Percentiles rank a stretch among this genome's conserved stretches.
Evolutionary conservation across 2,329 filamentous ascomycete species (phyloP).

Genomic region (Thielaviopsis punctulata): DNA sequence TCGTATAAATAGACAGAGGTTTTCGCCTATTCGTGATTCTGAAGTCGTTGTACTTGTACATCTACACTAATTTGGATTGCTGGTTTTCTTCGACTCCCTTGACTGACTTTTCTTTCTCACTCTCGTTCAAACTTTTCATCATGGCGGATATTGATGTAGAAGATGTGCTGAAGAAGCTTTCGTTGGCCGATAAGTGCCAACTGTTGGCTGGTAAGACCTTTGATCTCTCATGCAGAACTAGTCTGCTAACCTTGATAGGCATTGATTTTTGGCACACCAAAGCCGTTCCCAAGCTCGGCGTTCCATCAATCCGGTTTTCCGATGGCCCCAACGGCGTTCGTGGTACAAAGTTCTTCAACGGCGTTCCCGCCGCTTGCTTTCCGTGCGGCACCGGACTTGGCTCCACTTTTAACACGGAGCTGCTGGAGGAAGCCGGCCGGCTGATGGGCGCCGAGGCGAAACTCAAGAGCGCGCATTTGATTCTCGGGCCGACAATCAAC

Average conservation of each 20-base stretch:
- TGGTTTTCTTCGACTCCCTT: not conserved
- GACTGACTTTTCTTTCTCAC: not conserved
- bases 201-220: slow-evolving; percentile 51
- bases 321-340: slow-evolving; percentile 66
- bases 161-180: slow-evolving; percentile 49
- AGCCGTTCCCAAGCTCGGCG: slow-evolving; percentile 38
- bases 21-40: no score
- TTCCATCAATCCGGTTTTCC: slow-evolving; percentile 60
- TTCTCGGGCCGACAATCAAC: slow-evolving; percentile 50
- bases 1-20: no score
- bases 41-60: not conserved
- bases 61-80: not conserved
- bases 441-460: slow-evolving; percentile 54
- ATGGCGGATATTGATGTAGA: slow-evolving; percentile 39
- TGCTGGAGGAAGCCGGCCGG: slow-evolving; percentile 54
- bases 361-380: slow-evolving; percentile 49
- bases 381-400: slow-evolving; percentile 65
- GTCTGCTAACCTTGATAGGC: slow-evolving; percentile 44
- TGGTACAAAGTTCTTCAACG: slow-evolving; percentile 43
- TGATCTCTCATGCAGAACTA: not conserved
- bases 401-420: slow-evolving; percentile 59
- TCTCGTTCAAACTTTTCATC: slow-evolving; percentile 6
- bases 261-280: slow-evolving; percentile 41
- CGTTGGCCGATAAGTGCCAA: slow-evolving; percentile 59
- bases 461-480: slow-evolving; percentile 53